Conservation (phyloP, 2,329 filamentous ascomycete genomes). For the Nothophoma quercina region DNA sequence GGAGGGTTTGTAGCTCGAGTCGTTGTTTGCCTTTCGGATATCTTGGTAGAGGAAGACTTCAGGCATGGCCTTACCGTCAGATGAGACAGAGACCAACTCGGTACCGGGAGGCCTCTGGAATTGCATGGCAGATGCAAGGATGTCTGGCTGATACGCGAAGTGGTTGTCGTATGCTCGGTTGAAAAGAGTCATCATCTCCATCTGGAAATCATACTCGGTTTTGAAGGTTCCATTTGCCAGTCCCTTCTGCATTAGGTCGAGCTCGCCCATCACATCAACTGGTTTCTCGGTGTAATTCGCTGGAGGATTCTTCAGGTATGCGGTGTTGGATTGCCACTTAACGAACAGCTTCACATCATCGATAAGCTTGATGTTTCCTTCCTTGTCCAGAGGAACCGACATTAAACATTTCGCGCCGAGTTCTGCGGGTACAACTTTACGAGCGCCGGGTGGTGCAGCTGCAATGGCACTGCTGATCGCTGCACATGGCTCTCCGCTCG, state of each 20-base stretch:
- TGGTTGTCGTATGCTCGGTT: conserved; percentile 53
- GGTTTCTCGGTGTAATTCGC: conserved; percentile 47
- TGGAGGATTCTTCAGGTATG: conserved; percentile 50
- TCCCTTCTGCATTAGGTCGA: conserved; percentile 45
- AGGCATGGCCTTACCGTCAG: conserved; percentile 46
- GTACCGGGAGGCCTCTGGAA: conserved; percentile 43
- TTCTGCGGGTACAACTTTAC: conserved; percentile 45
- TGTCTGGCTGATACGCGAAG: conserved; percentile 48
- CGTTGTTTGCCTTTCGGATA: conserved; percentile 32
- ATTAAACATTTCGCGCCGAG: conserved; percentile 44
- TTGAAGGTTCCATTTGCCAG: conserved; percentile 40
- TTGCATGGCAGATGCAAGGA: conserved; percentile 47
- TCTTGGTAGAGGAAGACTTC: conserved; percentile 48
- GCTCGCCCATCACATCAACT: conserved; percentile 49
- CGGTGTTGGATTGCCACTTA: conserved; percentile 51
- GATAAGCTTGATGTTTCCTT: conserved; percentile 42
- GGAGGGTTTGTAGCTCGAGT: conserved; percentile 44
- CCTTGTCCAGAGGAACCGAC: conserved; percentile 48
- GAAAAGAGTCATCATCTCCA: conserved; percentile 45
- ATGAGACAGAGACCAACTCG: conserved; percentile 46
- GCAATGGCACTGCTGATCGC: conserved; percentile 38
- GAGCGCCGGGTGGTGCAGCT: conserved; percentile 34
- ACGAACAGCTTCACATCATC: conserved; percentile 46
- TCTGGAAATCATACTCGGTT: conserved; percentile 53
- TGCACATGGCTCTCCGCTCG: conserved; percentile 44